A percentile compares a stretch with the other conserved stretches of the same genome.
These are phyloP conservation scores for Ustilago cynodontis DNA, from an alignment of 1,284 basidiomycete genomes.

Conservation along the genomic window DNA sequence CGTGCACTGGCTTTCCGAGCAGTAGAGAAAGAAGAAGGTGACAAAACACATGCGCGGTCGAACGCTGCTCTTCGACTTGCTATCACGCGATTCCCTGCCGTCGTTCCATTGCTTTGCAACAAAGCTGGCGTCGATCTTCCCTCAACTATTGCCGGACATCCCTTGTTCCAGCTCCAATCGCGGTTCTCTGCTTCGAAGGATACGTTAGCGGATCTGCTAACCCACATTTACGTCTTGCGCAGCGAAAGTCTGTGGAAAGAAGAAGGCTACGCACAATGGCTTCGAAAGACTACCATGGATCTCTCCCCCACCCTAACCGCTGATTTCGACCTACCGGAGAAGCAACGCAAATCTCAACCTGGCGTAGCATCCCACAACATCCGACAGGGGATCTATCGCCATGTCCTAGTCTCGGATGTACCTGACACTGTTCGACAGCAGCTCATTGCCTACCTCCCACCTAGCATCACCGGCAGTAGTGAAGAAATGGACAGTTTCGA, in stretches of 20 bases:
- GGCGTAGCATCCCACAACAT: slow-evolving; percentile 43
- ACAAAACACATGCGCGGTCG: slow-evolving; percentile 38
- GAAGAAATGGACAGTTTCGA: slow-evolving; percentile 63
- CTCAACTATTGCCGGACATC: slow-evolving; percentile 28
- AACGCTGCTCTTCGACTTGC: slow-evolving; percentile 55
- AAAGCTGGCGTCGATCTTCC: slow-evolving; percentile 58
- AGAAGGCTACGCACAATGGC: slow-evolving; percentile 49
- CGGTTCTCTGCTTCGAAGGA: slow-evolving; percentile 22
- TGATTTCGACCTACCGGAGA: slow-evolving; percentile 19
- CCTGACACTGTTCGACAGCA: slow-evolving; percentile 63
- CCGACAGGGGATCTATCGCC: slow-evolving; percentile 60
- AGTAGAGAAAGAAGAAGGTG: slow-evolving; percentile 58
- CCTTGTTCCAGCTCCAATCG: slow-evolving; percentile 26
- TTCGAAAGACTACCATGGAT: slow-evolving; percentile 38
- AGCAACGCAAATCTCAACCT: slow-evolving; percentile 4
- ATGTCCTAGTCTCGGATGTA: slow-evolving; percentile 66
- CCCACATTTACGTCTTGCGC: slow-evolving; percentile 63
- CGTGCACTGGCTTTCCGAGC: slow-evolving; percentile 60
- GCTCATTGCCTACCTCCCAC: slow-evolving; percentile 61
- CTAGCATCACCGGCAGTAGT: slow-evolving; percentile 46
- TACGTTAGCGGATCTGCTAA: slow-evolving; percentile 56
- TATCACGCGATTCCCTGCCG: slow-evolving; percentile 59
- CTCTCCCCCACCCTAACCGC: slow-evolving; percentile 23
- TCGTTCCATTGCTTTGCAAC: slow-evolving; percentile 57
- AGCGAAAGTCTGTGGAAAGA: slow-evolving; percentile 67